Evolutionary conservation across 2,329 filamentous ascomycete species (phyloP).

Genomic region (Alternaria alternata): DNA sequence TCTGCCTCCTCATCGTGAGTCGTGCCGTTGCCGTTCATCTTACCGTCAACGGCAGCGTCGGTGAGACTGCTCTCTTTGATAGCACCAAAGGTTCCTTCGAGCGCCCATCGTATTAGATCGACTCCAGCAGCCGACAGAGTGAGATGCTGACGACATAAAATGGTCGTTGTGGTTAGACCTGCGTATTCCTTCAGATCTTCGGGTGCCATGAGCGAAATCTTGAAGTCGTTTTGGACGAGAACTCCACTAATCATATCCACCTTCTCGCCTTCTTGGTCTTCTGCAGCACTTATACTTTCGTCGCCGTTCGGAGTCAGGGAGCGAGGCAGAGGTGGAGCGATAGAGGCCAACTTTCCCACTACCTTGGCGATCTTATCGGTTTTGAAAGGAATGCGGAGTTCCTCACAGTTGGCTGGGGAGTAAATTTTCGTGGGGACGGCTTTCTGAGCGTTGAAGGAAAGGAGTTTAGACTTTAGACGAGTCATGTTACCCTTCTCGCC

Average conservation of each 20-base stretch:
- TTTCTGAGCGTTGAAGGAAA: slow-evolving; percentile 88
- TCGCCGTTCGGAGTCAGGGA: slow-evolving; percentile 47
- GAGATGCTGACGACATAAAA: slow-evolving; percentile 90
- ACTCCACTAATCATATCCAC: slow-evolving; percentile 81
- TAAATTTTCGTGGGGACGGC: slow-evolving; percentile 87
- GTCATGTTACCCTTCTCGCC: slow-evolving; percentile 99
- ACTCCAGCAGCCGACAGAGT: slow-evolving; percentile 87
- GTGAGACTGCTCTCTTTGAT: slow-evolving; percentile 60
- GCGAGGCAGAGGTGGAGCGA: slow-evolving; percentile 68
- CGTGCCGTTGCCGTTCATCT: slow-evolving; percentile 50
- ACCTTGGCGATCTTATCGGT: slow-evolving; percentile 96
- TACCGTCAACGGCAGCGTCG: slow-evolving; percentile 44
- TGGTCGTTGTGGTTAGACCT: slow-evolving; percentile 93
- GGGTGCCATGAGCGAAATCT: slow-evolving; percentile 94
- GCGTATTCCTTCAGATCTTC: slow-evolving; percentile 96
- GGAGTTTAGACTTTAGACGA: slow-evolving; percentile 90
- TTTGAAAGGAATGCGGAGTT: slow-evolving; percentile 92
- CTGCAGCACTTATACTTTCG: slow-evolving; percentile 22
- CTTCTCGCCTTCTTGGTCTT: slow-evolving; percentile 33
- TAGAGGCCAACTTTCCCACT: slow-evolving; percentile 88
- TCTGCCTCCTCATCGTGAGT: slow-evolving; percentile 64
- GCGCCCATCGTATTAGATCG: slow-evolving; percentile 90
- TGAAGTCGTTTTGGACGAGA: slow-evolving; percentile 96
- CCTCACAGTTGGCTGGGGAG: slow-evolving; percentile 93
- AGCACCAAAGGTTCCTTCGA: slow-evolving; percentile 91